phyloP scores from a whole-genome alignment of 768 basidiomycete species.

The Pleurotus giganteus region DNA sequence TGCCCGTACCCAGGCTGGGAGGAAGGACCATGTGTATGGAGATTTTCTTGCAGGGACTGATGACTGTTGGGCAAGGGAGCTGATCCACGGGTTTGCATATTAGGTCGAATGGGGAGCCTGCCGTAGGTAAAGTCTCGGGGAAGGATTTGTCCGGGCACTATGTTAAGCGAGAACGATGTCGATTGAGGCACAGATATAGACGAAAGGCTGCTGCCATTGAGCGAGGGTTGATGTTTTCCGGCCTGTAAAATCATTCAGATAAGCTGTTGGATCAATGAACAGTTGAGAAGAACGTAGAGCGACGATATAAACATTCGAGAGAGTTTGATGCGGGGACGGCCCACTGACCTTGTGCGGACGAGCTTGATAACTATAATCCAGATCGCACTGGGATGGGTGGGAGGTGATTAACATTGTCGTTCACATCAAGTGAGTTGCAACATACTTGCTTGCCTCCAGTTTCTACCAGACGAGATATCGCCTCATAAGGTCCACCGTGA shows the following conservation, averaged over 20 bases:
- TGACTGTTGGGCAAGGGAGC: background rate
- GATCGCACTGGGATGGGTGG: background rate
- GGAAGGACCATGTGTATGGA: background rate
- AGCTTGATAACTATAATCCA: background rate
- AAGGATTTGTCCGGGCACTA: slow-evolving; percentile 56
- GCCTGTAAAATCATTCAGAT: slow-evolving; percentile 1
- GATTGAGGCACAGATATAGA: slow-evolving; percentile 10
- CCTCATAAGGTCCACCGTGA: slow-evolving; percentile 78
- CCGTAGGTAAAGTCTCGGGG: slow-evolving; percentile 25
- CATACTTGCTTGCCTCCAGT: background rate
- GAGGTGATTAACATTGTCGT: background rate
- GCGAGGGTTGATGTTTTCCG: background rate
- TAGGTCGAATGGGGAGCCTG: background rate
- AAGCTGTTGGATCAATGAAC: background rate
- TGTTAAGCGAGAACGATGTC: slow-evolving; percentile 37
- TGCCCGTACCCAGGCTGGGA: background rate
- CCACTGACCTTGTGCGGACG: background rate
- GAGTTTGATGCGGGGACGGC: background rate
- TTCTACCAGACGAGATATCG: slow-evolving; percentile 29
- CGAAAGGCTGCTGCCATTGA: background rate
- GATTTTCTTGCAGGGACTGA: background rate
- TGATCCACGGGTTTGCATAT: background rate
- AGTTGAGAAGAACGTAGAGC: background rate
- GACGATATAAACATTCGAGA: background rate
- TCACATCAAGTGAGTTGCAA: background rate